These are phyloP conservation scores for Pseudogymnoascus sp. DNA, from an alignment of 2,329 filamentous ascomycete species.

Conservation along the genomic window DNA sequence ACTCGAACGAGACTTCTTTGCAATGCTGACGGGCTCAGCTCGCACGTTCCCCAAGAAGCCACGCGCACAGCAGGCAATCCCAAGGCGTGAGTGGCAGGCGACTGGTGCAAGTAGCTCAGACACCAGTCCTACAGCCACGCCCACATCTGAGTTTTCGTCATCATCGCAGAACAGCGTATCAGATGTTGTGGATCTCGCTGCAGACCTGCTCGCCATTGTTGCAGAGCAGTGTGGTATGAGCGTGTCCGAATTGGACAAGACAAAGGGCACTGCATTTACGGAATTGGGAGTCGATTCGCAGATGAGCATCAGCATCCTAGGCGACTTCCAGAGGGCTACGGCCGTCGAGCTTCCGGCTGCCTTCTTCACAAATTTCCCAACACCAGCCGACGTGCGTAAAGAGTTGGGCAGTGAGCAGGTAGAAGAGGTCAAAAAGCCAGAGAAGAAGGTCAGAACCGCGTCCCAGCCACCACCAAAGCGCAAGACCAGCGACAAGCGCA, in stretches of 20 bases:
- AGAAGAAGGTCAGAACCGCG: not conserved
- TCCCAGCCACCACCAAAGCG: not conserved
- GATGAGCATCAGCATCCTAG: slow-evolving; percentile 30
- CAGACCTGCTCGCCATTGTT: not conserved
- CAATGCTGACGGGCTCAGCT: not conserved
- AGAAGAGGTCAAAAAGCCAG: not conserved
- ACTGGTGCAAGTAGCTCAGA: not conserved
- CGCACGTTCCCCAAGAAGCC: not conserved
- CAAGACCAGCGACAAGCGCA: not conserved
- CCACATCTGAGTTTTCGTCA: not conserved
- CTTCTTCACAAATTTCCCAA: not conserved
- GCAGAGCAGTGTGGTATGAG: not conserved
- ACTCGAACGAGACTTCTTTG: not conserved
- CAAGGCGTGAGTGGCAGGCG: not conserved
- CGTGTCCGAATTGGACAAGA: not conserved
- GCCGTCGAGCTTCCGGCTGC: not conserved
- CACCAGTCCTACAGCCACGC: not conserved
- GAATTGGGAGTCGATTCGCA: slow-evolving; percentile 56
- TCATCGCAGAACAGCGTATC: not conserved
- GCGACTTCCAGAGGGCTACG: not conserved
- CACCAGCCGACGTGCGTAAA: not conserved
- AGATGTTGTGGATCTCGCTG: not conserved
- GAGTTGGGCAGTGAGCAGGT: not conserved
- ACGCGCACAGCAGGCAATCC: not conserved
- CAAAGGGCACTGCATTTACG: slow-evolving; percentile 39